Conservation (phyloP, 352 stramenopile species). For the Globisporangium carolinianum region DNA sequence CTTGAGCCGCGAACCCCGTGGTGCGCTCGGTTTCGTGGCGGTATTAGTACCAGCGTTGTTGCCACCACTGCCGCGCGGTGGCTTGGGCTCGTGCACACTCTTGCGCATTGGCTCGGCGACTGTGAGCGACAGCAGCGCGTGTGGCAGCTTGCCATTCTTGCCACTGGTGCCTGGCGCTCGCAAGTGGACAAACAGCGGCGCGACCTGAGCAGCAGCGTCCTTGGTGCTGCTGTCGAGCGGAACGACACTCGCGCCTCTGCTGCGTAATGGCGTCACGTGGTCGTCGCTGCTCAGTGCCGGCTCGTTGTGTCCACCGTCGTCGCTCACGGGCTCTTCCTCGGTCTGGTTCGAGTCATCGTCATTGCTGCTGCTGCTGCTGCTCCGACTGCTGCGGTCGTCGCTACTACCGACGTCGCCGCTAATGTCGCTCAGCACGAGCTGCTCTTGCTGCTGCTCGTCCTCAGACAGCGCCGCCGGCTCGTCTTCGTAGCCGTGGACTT, state of each 20-base stretch:
- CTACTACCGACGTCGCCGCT: conserved; percentile 15
- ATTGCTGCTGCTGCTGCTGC: conserved; percentile 11
- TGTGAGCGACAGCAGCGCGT: conserved; percentile 17
- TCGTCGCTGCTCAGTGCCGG: conserved; percentile 1
- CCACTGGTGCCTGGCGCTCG: background rate
- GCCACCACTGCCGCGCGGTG: conserved; percentile 20
- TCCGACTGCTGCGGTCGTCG: conserved; percentile 8
- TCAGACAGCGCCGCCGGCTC: conserved; percentile 26
- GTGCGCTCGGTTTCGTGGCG: background rate
- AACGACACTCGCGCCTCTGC: background rate
- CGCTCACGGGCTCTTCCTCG: conserved; percentile 21
- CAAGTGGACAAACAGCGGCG: background rate
- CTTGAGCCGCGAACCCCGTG: conserved; percentile 28
- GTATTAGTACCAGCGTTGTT: background rate
- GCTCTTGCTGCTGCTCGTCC: conserved; percentile 17
- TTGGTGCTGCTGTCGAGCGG: background rate
- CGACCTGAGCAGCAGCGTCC: background rate
- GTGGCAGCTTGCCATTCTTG: background rate
- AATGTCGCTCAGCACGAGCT: conserved; percentile 17
- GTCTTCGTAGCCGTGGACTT: conserved; percentile 16
- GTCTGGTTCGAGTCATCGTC: conserved; percentile 40
- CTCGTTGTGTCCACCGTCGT: conserved; percentile 6
- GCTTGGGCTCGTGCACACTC: conserved; percentile 37
- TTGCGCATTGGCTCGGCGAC: conserved; percentile 25
- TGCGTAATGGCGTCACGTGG: background rate